phyloP scores from a whole-genome alignment of 768 basidiomycete genomes.

The Pleurotus platypus region DNA sequence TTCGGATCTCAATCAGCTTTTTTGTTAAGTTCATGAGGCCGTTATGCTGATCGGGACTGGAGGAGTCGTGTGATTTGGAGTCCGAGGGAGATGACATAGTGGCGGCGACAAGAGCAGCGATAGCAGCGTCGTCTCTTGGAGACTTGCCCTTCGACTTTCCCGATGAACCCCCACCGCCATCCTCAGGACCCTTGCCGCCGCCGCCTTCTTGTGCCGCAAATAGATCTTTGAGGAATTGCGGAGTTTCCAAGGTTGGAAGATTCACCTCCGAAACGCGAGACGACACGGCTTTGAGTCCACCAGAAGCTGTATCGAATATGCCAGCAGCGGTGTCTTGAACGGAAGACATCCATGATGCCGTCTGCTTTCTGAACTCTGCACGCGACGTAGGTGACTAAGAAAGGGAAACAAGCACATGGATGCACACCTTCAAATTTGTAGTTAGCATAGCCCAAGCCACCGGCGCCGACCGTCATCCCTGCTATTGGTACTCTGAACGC shows the following conservation, averaged over 20 bases:
- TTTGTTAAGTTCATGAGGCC: constrained; percentile 90
- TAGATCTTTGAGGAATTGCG: constrained; percentile 70
- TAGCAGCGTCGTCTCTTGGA: constrained; percentile 56
- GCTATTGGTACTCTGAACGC: constrained; percentile 89
- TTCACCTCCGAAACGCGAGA: constrained; percentile 59
- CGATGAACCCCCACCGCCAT: constrained; percentile 21
- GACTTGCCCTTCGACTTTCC: constrained; percentile 38
- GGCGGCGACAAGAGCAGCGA: constrained; percentile 75
- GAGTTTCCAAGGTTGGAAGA: constrained; percentile 48
- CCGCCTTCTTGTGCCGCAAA: constrained; percentile 32
- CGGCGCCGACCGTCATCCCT: constrained; percentile 86
- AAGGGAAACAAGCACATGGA: not conserved
- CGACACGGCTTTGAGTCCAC: constrained; percentile 58
- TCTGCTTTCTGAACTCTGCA: constrained; percentile 68
- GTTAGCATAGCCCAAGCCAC: constrained; percentile 90
- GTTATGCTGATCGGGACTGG: constrained; percentile 56
- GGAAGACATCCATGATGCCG: constrained; percentile 60
- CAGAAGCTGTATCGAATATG: constrained; percentile 69
- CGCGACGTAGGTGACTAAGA: constrained; percentile 1
- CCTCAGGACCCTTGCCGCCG: constrained; percentile 25
- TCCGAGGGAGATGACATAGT: constrained; percentile 77
- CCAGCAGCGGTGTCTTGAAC: constrained; percentile 71
- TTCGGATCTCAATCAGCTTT: constrained; percentile 94
- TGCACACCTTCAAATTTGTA: constrained; percentile 91
- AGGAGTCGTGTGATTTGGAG: constrained; percentile 36